Base-by-base conservation (phyloP, 2,329 filamentous ascomycete genomes). In the Pleoardoris graminearum region DNA sequence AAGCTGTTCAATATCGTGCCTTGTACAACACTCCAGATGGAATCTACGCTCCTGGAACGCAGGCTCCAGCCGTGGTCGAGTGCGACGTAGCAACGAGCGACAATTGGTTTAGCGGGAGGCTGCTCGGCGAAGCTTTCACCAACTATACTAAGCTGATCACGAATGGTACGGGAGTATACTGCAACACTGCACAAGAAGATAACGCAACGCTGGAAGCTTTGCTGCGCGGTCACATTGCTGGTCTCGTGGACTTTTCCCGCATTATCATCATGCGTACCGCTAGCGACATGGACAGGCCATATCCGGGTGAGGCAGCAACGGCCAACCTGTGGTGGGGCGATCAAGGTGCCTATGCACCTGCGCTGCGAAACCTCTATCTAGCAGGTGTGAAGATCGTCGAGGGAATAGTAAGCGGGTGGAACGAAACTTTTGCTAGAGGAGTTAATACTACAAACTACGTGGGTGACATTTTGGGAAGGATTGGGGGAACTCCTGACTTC, bases 211-310 rank as follows among this genome's bases (percentile, higher is more conserved):
- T 74, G 12, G 69, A 68, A 44, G 63, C 67, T 1, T 56, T 74
- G 10, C 30, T 73, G 10, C 63, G 72, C 10, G 71, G 59, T 23
- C 57, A 62, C 4, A 25, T 60, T 3, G 57, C 58, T 7, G 58
- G 60, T 1, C 60, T 65, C 12, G 56, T 74, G 33, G 72, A 74
- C 48, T 74, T 68, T 45, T 49, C 53, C 8, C 63, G 71, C 22
- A 67, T 75, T 37, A 65, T 73, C 38, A 50, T 74, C 25, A 69
- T 72, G 66, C 63, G 68, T 42, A 67, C 68, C 64, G 85, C 81
- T 0, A 86, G 84, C 8, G 84, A 91, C 72, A 90, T 90, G 65
- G 88, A 90, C 67, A 81, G 87, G 1, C 85, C 85, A 0, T 85
- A 85, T 17, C 80, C 82, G 0, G 81, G 80, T 5, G 67, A 82